phyloP scores from a whole-genome alignment of 1,139 yeast genomes.

The Saccharomyces pastorianus region DNA sequence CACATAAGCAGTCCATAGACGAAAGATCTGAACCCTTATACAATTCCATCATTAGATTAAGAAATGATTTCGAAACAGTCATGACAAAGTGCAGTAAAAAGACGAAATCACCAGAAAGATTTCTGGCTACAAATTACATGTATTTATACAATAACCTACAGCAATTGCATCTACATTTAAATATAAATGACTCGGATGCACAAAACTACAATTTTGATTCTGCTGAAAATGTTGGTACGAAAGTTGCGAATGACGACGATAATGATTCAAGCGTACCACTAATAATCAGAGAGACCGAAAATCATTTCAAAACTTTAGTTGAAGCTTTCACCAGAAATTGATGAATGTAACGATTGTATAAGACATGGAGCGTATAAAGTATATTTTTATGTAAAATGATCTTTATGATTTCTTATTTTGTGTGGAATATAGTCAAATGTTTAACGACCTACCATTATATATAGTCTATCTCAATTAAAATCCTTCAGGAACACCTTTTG shows the following conservation, averaged over 20 bases:
- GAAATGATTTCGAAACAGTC: slow-evolving; percentile 72
- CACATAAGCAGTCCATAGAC: slow-evolving; percentile 28
- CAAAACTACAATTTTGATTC: background rate
- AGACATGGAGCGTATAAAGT: background rate
- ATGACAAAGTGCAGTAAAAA: slow-evolving; percentile 59
- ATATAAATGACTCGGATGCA: background rate
- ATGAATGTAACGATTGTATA: slow-evolving; percentile 1
- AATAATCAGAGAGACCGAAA: slow-evolving; percentile 26
- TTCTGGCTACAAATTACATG: slow-evolving; percentile 66
- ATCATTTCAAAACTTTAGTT: slow-evolving; percentile 24
- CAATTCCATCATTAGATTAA: slow-evolving; percentile 56
- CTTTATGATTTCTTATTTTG: background rate
- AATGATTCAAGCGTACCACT: slow-evolving; percentile 12
- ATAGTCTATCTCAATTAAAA: slow-evolving; percentile 32
- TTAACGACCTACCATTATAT: background rate
- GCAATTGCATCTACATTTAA: slow-evolving; percentile 10
- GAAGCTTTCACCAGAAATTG: slow-evolving; percentile 24
- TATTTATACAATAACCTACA: slow-evolving; percentile 27
- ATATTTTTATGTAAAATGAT: too few species aligned
- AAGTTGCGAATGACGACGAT: background rate
- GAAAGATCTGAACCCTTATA: slow-evolving; percentile 59
- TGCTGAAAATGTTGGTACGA: background rate
- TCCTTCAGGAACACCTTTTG: slow-evolving; percentile 85
- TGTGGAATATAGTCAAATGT: background rate
- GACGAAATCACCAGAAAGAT: slow-evolving; percentile 53